phyloP scores from a whole-genome alignment of 345 rosid genomes.

The Viola odorata region DNA sequence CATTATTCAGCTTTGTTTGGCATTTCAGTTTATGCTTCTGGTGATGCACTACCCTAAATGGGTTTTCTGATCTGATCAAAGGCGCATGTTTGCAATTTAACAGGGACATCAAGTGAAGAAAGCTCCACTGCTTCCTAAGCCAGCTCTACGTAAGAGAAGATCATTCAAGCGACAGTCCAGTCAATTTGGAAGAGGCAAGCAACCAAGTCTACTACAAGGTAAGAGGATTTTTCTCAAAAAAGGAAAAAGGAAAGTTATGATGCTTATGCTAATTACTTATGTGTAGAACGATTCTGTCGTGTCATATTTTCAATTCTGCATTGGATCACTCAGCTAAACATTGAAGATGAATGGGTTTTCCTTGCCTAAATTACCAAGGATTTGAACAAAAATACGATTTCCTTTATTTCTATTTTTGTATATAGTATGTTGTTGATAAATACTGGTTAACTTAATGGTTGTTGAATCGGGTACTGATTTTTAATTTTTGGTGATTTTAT shows the following conservation, averaged over 20 bases:
- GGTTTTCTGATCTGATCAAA: neutral
- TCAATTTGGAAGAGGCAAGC: constrained; percentile 71
- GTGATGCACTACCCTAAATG: too few species aligned
- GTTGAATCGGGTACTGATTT: too few species aligned
- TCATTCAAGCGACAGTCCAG: constrained; percentile 69
- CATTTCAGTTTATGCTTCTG: too few species aligned
- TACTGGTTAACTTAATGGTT: too few species aligned
- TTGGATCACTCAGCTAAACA: neutral
- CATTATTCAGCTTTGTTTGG: neutral
- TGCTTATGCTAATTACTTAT: too few species aligned
- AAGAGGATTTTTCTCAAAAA: constrained; percentile 7
- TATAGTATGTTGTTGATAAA: too few species aligned
- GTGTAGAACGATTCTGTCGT: too few species aligned
- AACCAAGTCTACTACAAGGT: constrained; percentile 51
- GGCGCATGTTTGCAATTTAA: constrained; percentile 13
- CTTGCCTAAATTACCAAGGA: neutral
- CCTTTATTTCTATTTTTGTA: too few species aligned
- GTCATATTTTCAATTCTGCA: neutral
- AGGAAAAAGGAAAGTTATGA: too few species aligned
- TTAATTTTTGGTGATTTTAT: too few species aligned
- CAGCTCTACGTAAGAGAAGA: constrained; percentile 66
- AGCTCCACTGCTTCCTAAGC: constrained; percentile 49
- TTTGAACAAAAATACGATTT: neutral
- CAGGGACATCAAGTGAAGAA: constrained; percentile 64
- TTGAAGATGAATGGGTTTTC: neutral